Evolutionary conservation across 2,329 filamentous ascomycete species (phyloP).

Genomic region (Corynespora cassiicola): DNA sequence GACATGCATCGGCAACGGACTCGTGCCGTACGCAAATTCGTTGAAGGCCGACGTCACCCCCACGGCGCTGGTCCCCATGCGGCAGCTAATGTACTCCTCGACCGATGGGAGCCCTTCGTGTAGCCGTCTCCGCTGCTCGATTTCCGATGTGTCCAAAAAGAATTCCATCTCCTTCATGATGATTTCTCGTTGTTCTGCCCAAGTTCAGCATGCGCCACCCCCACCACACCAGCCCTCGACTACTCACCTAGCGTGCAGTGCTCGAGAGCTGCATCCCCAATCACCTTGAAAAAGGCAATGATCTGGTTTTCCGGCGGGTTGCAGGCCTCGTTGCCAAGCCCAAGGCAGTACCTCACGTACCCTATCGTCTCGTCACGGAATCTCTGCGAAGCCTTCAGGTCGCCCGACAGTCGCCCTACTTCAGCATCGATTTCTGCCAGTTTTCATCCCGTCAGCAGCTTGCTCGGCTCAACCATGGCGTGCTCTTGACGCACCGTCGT

Average conservation of each 20-base stretch:
- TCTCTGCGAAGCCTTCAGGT: conserved; percentile 5
- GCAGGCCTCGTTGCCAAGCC: background rate
- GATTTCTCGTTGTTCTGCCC: conserved; percentile 2
- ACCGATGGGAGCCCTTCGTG: conserved; percentile 4
- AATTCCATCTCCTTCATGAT: conserved; percentile 6
- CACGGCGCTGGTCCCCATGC: conserved; percentile 9
- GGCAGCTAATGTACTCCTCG: conserved; percentile 8
- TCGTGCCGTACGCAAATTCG: conserved; percentile 1
- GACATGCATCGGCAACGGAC: conserved; percentile 3
- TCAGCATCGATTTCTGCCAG: conserved; percentile 6
- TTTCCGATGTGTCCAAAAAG: conserved; percentile 8
- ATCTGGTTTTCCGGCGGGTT: conserved; percentile 4
- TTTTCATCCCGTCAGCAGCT: background rate
- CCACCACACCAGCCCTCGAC: background rate
- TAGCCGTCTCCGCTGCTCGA: conserved; percentile 2
- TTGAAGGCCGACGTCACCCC: conserved; percentile 8
- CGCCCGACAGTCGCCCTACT: conserved; percentile 3
- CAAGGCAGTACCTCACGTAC: conserved; percentile 3
- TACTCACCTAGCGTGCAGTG: conserved; percentile 1
- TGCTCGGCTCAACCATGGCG: background rate
- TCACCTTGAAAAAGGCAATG: conserved; percentile 9
- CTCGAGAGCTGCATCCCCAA: conserved; percentile 5
- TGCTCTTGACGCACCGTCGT: conserved; percentile 2
- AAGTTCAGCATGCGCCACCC: background rate
- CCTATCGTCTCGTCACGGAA: conserved; percentile 4